These are phyloP conservation scores for Moesziomyces parantarcticus DNA, from an alignment of 1,284 basidiomycete species.

Conservation along the genomic window DNA sequence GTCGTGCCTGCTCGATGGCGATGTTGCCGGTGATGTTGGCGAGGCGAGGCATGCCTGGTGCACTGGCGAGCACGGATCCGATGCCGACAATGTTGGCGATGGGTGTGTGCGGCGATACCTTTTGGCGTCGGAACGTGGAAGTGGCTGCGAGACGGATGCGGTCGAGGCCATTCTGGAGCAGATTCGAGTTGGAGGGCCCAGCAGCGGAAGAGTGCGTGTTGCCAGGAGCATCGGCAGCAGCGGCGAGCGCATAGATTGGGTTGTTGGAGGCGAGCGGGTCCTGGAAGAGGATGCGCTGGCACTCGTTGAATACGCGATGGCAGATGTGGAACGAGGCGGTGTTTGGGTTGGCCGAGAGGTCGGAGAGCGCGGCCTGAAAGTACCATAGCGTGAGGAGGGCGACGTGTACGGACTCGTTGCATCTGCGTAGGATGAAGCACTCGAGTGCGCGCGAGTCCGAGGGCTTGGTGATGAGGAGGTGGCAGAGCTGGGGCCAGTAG, in stretches of 20 bases:
- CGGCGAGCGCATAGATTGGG: constrained; percentile 28
- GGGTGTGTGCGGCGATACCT: constrained; percentile 53
- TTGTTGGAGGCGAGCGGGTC: constrained; percentile 71
- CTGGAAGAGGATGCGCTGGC: constrained; percentile 96
- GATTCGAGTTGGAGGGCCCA: constrained; percentile 32
- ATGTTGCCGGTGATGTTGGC: constrained; percentile 81
- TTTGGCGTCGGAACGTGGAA: constrained; percentile 24
- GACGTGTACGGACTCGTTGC: constrained; percentile 63
- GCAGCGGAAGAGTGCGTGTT: too few relatives aligned
- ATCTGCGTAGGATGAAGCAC: constrained; percentile 61
- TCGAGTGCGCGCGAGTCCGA: constrained; percentile 63
- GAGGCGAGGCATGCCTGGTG: constrained; percentile 80
- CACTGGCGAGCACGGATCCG: constrained; percentile 81
- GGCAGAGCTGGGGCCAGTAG: constrained; percentile 67
- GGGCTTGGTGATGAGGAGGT: constrained; percentile 64
- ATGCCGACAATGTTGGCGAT: constrained; percentile 85
- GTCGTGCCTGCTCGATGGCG: constrained; percentile 84
- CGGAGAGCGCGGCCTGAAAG: constrained; percentile 65
- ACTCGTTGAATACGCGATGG: constrained; percentile 88
- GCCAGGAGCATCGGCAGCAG: constrained; percentile 14
- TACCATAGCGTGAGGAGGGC: constrained; percentile 66
- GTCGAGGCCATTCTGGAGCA: constrained; percentile 23
- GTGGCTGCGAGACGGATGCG: constrained; percentile 61
- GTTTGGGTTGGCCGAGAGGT: constrained; percentile 70
- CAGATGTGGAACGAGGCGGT: constrained; percentile 89